Evolutionary conservation across 2,329 filamentous ascomycete genomes (phyloP), one percentile per base, ranked within the genome.

Genomic region (Colletotrichum cuscutae): DNA sequence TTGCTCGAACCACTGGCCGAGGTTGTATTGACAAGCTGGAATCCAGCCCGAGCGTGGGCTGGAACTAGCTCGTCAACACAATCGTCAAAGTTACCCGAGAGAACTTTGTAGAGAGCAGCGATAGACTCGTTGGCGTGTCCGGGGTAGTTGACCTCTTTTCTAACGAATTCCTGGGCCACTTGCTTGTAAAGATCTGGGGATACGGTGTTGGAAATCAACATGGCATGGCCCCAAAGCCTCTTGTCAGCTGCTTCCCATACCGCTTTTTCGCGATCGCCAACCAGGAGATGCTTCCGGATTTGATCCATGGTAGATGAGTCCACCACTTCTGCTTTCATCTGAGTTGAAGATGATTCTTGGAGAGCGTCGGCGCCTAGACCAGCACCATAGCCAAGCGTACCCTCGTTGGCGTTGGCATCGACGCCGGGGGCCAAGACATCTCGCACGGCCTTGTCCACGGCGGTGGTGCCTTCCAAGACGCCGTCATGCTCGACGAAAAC

Each of bases 21-120:
- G 3, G 90, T 88, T n/a, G 92, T 95, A 75, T 93, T 95, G 76
- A 99, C 89, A 84, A 99, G 93, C 80, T 97, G 95, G 76, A 98
- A 91, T 1, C 97, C 97, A 72, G 96, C 95, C 54, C 97, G 91
- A 22, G 97, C 97, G 76, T 97, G 97, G 3, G 93, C 92, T 5
- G 97, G 95, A 1, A 99, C 97, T 68, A 99, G 91, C 81, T 98
- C 95, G 80, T 99, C 97, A 19, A 98, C 92, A 76, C 95, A 97
- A 77, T 99, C 97, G 76, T 98, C 95, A 71, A 93, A 91, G 79
- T 98, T 99, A 0, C 97, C 96, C 28, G 95, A 97, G 73, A 99
- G 92, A 1, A 98, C 92, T 79, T 97, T 95, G 81, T 99, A 99
- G 4, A 99, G 84, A 0, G 96, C 95, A 35, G 96, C 95, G 58